A percentile compares a stretch with the other conserved stretches of the same genome.
phyloP scores from a whole-genome alignment of 371 early-diverging fungal genomes.

The Thermomucor indicae-seudaticae region DNA sequence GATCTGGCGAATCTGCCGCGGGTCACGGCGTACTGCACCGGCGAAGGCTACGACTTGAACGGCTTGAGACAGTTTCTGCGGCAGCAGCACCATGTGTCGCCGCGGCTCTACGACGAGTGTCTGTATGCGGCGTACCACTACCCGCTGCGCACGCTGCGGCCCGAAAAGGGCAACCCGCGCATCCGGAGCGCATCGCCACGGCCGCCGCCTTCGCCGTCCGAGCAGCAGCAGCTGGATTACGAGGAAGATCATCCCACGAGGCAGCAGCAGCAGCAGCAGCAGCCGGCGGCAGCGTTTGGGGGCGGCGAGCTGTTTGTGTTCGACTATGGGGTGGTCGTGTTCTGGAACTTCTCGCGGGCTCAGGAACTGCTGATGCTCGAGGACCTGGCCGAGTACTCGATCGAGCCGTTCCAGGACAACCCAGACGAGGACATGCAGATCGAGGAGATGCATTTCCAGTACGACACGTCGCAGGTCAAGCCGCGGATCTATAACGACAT shows the following conservation, averaged over 20 bases:
- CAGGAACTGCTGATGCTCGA: conserved; percentile 78
- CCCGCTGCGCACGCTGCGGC: conserved; percentile 47
- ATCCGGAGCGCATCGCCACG: conserved; percentile 31
- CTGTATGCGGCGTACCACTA: conserved; percentile 63
- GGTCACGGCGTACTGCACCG: conserved; percentile 92
- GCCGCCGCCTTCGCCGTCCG: conserved; percentile 10
- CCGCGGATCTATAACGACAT: conserved; percentile 69
- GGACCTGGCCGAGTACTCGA: conserved; percentile 58
- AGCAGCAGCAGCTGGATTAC: conserved; percentile 43
- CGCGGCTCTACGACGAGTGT: conserved; percentile 60
- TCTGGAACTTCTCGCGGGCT: conserved; percentile 91
- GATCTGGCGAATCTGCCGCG: conserved; percentile 59
- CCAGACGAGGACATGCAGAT: conserved; percentile 74
- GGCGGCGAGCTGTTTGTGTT: conserved; percentile 82
- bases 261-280: not conserved
- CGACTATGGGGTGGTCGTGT: conserved; percentile 93
- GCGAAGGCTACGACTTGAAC: conserved; percentile 64
- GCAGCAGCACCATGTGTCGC: conserved; percentile 48
- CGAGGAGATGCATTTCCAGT: conserved; percentile 93
- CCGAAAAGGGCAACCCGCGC: conserved; percentile 38
- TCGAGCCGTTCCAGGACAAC: conserved; percentile 39
- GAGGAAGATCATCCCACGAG: conserved; percentile 44
- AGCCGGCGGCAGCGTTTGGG: conserved; percentile 19
- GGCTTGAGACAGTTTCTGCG: conserved; percentile 53
- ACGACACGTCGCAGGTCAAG: conserved; percentile 57